These are phyloP conservation scores for Cunninghamia lanceolata DNA, from an alignment of 75 land plant genomes.

Conservation along the genomic window DNA sequence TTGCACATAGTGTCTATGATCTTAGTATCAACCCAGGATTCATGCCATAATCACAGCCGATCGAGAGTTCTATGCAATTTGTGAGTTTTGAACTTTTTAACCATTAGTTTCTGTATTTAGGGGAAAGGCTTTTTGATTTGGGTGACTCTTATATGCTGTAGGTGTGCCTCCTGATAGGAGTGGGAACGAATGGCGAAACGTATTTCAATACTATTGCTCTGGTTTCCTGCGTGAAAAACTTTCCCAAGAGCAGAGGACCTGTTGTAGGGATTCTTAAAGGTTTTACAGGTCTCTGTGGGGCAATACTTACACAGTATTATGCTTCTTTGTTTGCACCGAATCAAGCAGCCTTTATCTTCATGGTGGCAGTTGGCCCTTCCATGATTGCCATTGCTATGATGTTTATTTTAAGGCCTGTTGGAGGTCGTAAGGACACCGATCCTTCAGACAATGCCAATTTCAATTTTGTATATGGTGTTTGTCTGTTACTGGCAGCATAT, in stretches of 20 bases:
- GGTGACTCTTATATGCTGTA: constrained; percentile 15
- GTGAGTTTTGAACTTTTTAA: background rate
- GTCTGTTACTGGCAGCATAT: constrained; percentile 39
- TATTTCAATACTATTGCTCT: constrained; percentile 52
- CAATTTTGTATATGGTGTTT: constrained; percentile 38
- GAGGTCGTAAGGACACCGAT: constrained; percentile 5
- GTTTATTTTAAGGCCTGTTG: constrained; percentile 39
- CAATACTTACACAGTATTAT: constrained; percentile 42
- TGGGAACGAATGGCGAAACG: constrained; percentile 54
- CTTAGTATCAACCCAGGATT: background rate
- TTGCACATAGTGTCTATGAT: background rate
- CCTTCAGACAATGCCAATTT: constrained; percentile 22
- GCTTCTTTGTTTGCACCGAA: constrained; percentile 42
- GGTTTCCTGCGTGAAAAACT: constrained; percentile 45
- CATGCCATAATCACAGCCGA: background rate
- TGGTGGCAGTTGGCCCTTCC: constrained; percentile 43
- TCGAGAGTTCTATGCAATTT: background rate
- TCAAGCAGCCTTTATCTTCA: constrained; percentile 41
- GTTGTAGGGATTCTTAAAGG: constrained; percentile 53
- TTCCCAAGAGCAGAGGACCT: constrained; percentile 45
- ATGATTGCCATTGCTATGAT: constrained; percentile 35
- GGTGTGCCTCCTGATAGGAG: constrained; percentile 36
- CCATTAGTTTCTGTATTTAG: background rate
- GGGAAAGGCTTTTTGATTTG: background rate
- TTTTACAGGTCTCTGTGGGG: constrained; percentile 48